phyloP scores from a whole-genome alignment of 208 protist genomes.

The Phytomonas serpens region DNA sequence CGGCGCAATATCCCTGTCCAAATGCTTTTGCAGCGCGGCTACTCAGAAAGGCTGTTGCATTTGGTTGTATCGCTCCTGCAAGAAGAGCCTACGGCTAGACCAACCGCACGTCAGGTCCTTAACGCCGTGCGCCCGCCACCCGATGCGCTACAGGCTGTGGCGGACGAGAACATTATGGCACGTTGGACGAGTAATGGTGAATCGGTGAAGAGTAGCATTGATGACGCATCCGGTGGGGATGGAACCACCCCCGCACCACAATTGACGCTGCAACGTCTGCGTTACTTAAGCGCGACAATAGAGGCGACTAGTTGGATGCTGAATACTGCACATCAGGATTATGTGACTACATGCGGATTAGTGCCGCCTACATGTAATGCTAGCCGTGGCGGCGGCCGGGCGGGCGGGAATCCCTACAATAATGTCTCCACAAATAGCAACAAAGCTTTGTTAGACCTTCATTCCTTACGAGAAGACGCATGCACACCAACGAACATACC shows the following conservation, averaged over 20 bases:
- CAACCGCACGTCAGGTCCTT: slow-evolving; percentile 61
- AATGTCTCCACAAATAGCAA: background rate
- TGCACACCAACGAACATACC: slow-evolving; percentile 21
- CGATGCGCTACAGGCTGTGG: background rate
- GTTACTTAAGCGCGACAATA: slow-evolving; percentile 20
- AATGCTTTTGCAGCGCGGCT: slow-evolving; percentile 40
- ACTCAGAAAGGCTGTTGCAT: slow-evolving; percentile 36
- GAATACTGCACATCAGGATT: background rate
- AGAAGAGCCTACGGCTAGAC: slow-evolving; percentile 46
- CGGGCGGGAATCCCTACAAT: slow-evolving; percentile 4
- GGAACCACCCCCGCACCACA: background rate
- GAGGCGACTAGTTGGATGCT: slow-evolving; percentile 15
- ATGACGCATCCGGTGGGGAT: background rate
- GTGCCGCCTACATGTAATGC: background rate
- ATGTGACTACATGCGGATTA: slow-evolving; percentile 10
- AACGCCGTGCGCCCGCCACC: slow-evolving; percentile 46
- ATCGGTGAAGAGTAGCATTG: background rate
- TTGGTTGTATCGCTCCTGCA: slow-evolving; percentile 44
- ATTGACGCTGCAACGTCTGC: background rate
- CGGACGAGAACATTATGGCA: background rate
- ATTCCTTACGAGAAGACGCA: slow-evolving; percentile 17
- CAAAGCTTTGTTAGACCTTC: background rate
- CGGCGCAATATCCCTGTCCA: slow-evolving; percentile 38
- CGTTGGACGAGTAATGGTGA: slow-evolving; percentile 9
- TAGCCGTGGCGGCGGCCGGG: slow-evolving; percentile 2